Conservation (phyloP, 768 basidiomycete species). For the Mycena filopes region DNA sequence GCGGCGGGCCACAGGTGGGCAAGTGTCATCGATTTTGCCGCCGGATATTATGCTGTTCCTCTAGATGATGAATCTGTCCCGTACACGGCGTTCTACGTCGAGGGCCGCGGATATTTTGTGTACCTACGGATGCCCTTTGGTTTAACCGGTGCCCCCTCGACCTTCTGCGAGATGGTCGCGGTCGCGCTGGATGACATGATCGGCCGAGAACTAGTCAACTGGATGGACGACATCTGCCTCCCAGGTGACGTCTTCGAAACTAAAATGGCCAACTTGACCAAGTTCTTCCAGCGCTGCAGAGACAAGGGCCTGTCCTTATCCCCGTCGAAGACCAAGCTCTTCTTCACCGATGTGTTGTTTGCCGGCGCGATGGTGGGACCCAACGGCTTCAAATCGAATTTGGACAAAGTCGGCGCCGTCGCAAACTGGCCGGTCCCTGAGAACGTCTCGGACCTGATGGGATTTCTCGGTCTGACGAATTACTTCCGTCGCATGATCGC, state of each 20-base stretch:
- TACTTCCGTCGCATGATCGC: constrained; percentile 47
- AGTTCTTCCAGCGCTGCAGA: constrained; percentile 20
- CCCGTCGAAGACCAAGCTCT: constrained; percentile 30
- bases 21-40: constrained; percentile 49
- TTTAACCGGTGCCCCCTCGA: constrained; percentile 34
- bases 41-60: constrained; percentile 45
- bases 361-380: constrained; percentile 46
- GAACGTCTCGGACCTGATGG: constrained; percentile 40
- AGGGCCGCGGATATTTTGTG: constrained; percentile 45
- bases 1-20: too few relatives aligned
- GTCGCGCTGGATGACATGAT: constrained; percentile 26
- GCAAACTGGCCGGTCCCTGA: constrained; percentile 47
- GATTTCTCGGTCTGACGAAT: constrained; percentile 48
- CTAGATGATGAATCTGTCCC: constrained; percentile 36
- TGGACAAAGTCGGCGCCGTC: constrained; percentile 48
- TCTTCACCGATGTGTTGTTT: constrained; percentile 48
- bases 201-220: constrained; percentile 16
- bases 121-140: constrained; percentile 35
- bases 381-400: constrained; percentile 46
- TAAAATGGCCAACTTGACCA: not conserved
- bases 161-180: constrained; percentile 33
- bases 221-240: constrained; percentile 27
- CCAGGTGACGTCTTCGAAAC: constrained; percentile 23
- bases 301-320: constrained; percentile 16
- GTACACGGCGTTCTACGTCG: constrained; percentile 49